phyloP scores from a whole-genome alignment of 2,329 filamentous ascomycete species.

The Botryotinia narcissicola region DNA sequence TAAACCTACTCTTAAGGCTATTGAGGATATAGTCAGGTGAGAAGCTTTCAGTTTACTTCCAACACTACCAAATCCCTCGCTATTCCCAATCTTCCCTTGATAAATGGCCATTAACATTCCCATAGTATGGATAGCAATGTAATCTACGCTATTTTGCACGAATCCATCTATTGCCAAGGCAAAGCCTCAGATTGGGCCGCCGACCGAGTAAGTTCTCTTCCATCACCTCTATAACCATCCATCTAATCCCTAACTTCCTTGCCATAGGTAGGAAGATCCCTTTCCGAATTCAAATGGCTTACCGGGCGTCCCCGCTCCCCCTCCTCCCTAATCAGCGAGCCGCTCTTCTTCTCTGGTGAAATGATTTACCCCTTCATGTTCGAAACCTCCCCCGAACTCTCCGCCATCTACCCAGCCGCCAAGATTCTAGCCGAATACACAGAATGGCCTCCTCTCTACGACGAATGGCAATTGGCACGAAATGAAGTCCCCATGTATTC shows the following conservation, averaged over 20 bases:
- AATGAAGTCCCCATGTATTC: conserved; percentile 87
- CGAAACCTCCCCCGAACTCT: conserved; percentile 73
- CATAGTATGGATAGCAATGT: conserved; percentile 9
- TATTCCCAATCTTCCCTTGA: neutral
- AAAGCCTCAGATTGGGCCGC: conserved; percentile 73
- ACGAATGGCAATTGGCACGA: conserved; percentile 65
- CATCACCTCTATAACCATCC: neutral
- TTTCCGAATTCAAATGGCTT: conserved; percentile 43
- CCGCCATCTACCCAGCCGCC: conserved; percentile 65
- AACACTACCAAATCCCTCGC: neutral
- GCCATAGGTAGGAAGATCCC: conserved; percentile 5
- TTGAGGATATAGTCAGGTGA: conserved; percentile 55
- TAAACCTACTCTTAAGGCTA: conserved; percentile 62
- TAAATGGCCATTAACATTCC: neutral
- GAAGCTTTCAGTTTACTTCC: neutral
- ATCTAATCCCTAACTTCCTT: neutral
- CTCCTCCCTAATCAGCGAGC: conserved; percentile 44
- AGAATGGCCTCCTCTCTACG: conserved; percentile 76
- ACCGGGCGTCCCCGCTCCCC: conserved; percentile 33
- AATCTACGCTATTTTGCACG: conserved; percentile 57
- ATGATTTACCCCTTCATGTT: conserved; percentile 91
- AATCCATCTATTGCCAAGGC: conserved; percentile 78
- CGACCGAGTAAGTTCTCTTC: conserved; percentile 44
- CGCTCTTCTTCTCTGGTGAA: conserved; percentile 82
- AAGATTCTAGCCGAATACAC: conserved; percentile 64